Conservation (phyloP, 371 early-diverging fungal species). For the Lichtheimia ornata region DNA sequence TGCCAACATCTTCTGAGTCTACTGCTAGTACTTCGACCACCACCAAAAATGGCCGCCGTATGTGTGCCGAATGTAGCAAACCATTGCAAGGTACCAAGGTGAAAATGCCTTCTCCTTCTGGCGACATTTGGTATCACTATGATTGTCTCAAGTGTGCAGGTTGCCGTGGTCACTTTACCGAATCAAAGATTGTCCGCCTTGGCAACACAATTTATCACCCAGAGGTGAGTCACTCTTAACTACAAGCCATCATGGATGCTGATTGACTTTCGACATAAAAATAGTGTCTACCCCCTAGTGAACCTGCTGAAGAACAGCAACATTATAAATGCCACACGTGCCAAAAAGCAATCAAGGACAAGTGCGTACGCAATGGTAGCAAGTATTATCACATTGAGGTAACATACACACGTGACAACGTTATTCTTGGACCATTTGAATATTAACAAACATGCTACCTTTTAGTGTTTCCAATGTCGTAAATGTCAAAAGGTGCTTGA, state of each 20-base stretch:
- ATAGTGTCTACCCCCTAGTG: slow-evolving; percentile 7
- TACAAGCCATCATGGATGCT: not conserved
- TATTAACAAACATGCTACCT: not conserved
- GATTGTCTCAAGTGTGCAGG: slow-evolving; percentile 70
- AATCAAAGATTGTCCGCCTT: slow-evolving; percentile 55
- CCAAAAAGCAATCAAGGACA: slow-evolving; percentile 45
- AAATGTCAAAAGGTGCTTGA: slow-evolving; percentile 60
- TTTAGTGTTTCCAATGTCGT: slow-evolving; percentile 21
- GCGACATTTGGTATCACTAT: slow-evolving; percentile 60
- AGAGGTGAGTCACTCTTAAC: slow-evolving; percentile 21
- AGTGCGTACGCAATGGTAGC: slow-evolving; percentile 54
- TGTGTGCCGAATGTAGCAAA: slow-evolving; percentile 23
- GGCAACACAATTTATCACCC: slow-evolving; percentile 52
- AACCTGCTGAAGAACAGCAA: not conserved
- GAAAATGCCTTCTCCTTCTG: slow-evolving; percentile 22
- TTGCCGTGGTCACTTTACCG: slow-evolving; percentile 65
- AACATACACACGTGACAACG: not conserved
- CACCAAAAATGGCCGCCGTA: not conserved
- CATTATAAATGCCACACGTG: slow-evolving; percentile 49
- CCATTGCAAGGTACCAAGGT: slow-evolving; percentile 23
- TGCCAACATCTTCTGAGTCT: not conserved
- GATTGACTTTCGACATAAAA: not conserved
- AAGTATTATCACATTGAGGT: slow-evolving; percentile 51
- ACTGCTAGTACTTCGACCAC: not conserved
- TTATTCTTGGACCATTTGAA: not conserved